Conservation (phyloP, 768 basidiomycete species). For the Ramaria sp. region DNA sequence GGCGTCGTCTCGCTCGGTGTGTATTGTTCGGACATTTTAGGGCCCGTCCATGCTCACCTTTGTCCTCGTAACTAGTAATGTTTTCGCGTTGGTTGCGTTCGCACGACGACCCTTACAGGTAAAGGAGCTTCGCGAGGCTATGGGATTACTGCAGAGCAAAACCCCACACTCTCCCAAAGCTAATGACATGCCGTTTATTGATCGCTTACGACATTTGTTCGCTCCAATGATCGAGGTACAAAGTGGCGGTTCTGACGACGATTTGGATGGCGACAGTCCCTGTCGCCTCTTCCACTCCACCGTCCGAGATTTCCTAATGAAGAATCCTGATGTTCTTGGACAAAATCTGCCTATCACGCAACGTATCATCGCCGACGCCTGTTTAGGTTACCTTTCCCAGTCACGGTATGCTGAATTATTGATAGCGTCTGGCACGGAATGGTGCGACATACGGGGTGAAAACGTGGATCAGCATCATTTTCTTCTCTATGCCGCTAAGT, state of each 20-base stretch:
- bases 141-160: conserved; percentile 12
- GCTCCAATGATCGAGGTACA: neutral
- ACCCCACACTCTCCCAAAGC: neutral
- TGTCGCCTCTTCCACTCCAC: conserved; percentile 22
- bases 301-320: conserved; percentile 17
- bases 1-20: neutral
- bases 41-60: neutral
- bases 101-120: conserved; percentile 20
- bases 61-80: conserved; percentile 13
- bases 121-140: conserved; percentile 18
- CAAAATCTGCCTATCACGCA: conserved; percentile 12
- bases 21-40: neutral
- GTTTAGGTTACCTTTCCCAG: conserved; percentile 19
- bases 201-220: neutral
- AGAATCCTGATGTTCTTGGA: conserved; percentile 13
- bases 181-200: neutral
- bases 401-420: conserved; percentile 14
- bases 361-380: conserved; percentile 14
- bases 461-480: conserved; percentile 19
- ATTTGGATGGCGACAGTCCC: neutral
- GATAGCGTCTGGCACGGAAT: conserved; percentile 10
- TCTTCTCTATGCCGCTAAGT: conserved; percentile 20
- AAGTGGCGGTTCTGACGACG: neutral
- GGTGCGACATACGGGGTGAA: conserved; percentile 16
- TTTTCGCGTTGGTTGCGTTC: conserved; percentile 20